phyloP scores from a whole-genome alignment of 805 yeast species.

The Limtongozyma cylindracea region DNA sequence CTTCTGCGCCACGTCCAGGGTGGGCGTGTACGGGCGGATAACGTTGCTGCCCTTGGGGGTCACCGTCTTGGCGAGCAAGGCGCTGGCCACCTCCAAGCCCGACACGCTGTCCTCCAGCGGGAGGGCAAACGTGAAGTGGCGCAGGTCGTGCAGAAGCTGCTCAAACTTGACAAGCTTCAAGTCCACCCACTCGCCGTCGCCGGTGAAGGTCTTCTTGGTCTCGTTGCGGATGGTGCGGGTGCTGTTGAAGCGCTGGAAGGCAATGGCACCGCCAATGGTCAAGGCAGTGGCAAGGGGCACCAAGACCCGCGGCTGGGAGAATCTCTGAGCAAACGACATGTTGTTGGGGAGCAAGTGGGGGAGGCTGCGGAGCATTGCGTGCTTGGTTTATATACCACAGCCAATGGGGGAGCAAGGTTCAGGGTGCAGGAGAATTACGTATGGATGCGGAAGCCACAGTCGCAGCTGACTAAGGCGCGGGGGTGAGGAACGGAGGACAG shows the following conservation, averaged over 20 bases:
- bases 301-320: too few species aligned
- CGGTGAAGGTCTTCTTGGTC: conserved; percentile 22
- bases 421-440: too few species aligned
- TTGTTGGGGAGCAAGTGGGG: too few species aligned
- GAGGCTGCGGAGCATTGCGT: too few species aligned
- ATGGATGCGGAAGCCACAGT: too few species aligned
- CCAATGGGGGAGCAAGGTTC: too few species aligned
- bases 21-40: conserved; percentile 78
- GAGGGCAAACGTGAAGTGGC: conserved; percentile 43
- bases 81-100: conserved; percentile 63
- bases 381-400: too few species aligned
- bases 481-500: too few species aligned
- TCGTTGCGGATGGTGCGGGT: conserved; percentile 10
- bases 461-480: too few species aligned
- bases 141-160: conserved; percentile 35
- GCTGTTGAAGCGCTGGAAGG: conserved; percentile 6
- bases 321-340: too few species aligned
- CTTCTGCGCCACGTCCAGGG: conserved; percentile 35
- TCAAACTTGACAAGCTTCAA: conserved; percentile 24
- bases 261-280: too few species aligned
- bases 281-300: too few species aligned
- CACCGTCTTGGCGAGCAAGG: conserved; percentile 56
- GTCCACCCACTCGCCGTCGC: conserved; percentile 50
- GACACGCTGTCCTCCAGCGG: conserved; percentile 39
- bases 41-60: conserved; percentile 72